phyloP scores from a whole-genome alignment of 148 eudicot genomes.

The Camellia sinensis region DNA sequence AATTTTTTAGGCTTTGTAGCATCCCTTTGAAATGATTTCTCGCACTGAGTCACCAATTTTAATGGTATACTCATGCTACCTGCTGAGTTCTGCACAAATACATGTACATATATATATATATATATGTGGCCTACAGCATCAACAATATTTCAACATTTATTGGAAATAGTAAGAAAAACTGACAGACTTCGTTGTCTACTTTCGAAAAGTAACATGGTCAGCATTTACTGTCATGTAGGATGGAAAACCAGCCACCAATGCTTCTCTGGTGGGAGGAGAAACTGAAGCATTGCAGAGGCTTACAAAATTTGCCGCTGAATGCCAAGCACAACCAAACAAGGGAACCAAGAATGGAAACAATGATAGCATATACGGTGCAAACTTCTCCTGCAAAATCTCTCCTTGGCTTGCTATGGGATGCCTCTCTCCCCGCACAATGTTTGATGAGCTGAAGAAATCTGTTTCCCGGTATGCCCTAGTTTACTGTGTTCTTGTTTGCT shows the following conservation, averaged over 20 bases:
- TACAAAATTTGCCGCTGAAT: slow-evolving; percentile 74
- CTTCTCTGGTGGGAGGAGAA: slow-evolving; percentile 86
- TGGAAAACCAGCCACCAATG: slow-evolving; percentile 67
- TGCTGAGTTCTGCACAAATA: background rate
- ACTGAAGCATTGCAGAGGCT: slow-evolving; percentile 87
- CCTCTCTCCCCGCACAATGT: slow-evolving; percentile 86
- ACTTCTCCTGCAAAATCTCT: slow-evolving; percentile 90
- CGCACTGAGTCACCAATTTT: background rate
- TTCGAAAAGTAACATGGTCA: background rate
- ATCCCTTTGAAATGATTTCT: background rate
- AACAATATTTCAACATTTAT: background rate
- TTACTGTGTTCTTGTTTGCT: background rate
- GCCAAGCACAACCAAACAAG: slow-evolving; percentile 74
- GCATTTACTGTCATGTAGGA: slow-evolving; percentile 41
- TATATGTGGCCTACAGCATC: background rate
- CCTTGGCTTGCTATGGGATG: slow-evolving; percentile 97
- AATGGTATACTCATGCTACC: background rate
- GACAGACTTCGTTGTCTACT: background rate
- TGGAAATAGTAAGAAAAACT: background rate
- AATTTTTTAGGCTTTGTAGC: background rate
- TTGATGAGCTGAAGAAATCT: slow-evolving; percentile 80
- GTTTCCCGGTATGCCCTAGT: slow-evolving; percentile 47
- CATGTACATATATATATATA: too few relatives aligned
- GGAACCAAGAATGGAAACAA: slow-evolving; percentile 48
- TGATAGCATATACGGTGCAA: slow-evolving; percentile 73